Evolutionary conservation across 306 rosid genomes (phyloP), one percentile per base, ranked within the genome.

Genomic region (apple (Malus domestica)): DNA sequence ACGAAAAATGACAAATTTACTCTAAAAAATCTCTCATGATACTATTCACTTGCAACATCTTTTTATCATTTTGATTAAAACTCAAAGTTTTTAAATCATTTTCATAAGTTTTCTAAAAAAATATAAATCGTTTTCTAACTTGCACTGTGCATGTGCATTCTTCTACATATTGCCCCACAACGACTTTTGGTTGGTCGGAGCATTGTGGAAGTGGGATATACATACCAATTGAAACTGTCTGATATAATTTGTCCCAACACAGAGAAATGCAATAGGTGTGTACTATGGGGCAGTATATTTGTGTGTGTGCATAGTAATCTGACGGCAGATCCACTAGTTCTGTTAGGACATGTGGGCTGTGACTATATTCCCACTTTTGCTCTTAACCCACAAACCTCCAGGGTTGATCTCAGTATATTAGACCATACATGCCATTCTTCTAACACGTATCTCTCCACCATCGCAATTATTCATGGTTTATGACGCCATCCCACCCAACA

Each of bases 401-500:
- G 10, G 35, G 10, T 61, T 61, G 19, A 61, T 27, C 66, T 4
- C 25, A 11, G 66, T 63, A 30, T 32, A 33, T 64, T 64, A 18
- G 22, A 18, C 5, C 18, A 61, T 23, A 51, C 9, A 2, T 15
- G 15, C 4, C 46, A 40, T 25, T 42, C 15, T 33, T 67, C 19
- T 63, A 16, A 32, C 23, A 30, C 44, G 42, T 64, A 22, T 64
- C 20, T 63, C 23, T 61, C 44, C 82, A 72, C 76, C 70, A 70
- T 19, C 25, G 33, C 18, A n/a, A 57, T 64, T 32, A 44, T 32
- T 64, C 44, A 82, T 91, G 92, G 87, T 81, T 59, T 86, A 78
- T 86, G 97, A 86, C 88, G 79, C 83, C 82, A 85, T 54, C 80
- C 89, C 95, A 88, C 93, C 88, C 75, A 80, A 59, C 66, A 3